Percentiles rank a stretch among this genome's conserved stretches.
Conservation (phyloP, 805 yeast genomes). For the Cyberlindnera americana region DNA sequence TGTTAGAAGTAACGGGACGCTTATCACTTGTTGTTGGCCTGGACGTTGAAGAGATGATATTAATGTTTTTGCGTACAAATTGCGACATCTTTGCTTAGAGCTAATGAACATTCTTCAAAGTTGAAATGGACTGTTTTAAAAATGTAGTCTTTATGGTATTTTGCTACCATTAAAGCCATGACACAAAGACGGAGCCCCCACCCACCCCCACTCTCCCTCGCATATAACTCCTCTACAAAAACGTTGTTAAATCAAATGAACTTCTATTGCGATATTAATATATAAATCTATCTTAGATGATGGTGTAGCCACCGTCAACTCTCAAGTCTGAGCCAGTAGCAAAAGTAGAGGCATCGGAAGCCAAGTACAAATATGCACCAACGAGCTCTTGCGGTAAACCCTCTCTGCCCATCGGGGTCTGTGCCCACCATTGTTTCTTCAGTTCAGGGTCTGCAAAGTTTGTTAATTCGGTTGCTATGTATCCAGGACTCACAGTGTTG, state of each 20-base stretch:
- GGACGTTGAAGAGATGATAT: slow-evolving; percentile 19
- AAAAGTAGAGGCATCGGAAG: slow-evolving; percentile 75
- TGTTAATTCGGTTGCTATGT: slow-evolving; percentile 70
- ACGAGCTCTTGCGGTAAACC: slow-evolving; percentile 69
- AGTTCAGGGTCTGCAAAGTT: slow-evolving; percentile 43
- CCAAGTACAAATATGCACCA: slow-evolving; percentile 78
- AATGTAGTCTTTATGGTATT: too few relatives aligned
- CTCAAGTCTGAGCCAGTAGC: slow-evolving; percentile 74
- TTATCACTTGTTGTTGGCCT: slow-evolving; percentile 6
- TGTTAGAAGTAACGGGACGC: neutral
- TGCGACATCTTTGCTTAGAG: slow-evolving; percentile 23
- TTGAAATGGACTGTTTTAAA: too few relatives aligned
- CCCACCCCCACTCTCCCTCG: too few relatives aligned
- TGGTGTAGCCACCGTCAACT: slow-evolving; percentile 76
- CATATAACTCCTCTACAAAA: too few relatives aligned
- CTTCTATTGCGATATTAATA: too few relatives aligned
- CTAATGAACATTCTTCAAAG: too few relatives aligned
- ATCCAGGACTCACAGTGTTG: slow-evolving; percentile 83
- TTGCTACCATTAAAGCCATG: too few relatives aligned
- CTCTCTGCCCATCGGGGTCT: slow-evolving; percentile 70
- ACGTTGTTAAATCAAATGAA: too few relatives aligned
- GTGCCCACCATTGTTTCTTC: slow-evolving; percentile 44
- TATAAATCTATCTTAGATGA: slow-evolving; percentile 6
- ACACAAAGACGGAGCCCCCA: slow-evolving; percentile 1
- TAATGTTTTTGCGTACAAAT: slow-evolving; percentile 21